Evolutionary conservation across 2,329 filamentous ascomycete species (phyloP), one percentile per base, ranked within the genome.

Genomic region (Xylariomycetidae sp.): DNA sequence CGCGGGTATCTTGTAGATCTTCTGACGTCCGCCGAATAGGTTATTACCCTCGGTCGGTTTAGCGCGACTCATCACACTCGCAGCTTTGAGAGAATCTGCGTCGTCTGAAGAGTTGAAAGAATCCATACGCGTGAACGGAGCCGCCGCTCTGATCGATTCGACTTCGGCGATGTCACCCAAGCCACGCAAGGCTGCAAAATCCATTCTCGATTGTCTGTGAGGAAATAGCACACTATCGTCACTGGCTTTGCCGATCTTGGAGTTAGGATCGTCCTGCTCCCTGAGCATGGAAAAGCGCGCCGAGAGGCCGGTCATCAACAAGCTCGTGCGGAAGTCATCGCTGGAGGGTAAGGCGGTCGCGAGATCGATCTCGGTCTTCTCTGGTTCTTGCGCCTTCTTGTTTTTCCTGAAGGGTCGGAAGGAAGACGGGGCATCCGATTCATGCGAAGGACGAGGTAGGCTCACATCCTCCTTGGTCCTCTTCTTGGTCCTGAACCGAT

Each of bases 241-340:
- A 59, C 85, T 92, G 12, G 90, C 90, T 61, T 97, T 96, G 37
- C 90, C 90, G 19, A 96, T 74, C 57, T 88, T 85, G 2, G 88
- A 90, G 42, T 70, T 82, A 1, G 90, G 90, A 51, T 96, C 88
- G 57, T 96, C 89, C 58, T 96, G 90, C 60, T 96, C 90, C 51
- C 88, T 74, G 19, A 97, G 68, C 90, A 97, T 97, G 48, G 90
- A 97, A 59, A 98, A 98, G 6, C 92, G 81, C 10, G 89, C 88
- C 0, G 90, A 97, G 4, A 98, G 72, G 26, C 89, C 90, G 1
- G 88, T 89, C 90, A 98, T 94, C 42, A 98, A 70, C 38, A 98
- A 67, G 68, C 92, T 97, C 4, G 92, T 98, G 37, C 92, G 80
- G 61, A 98, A 97, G 54, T 97, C 83, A 60, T 97, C 88, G 29